Evolutionary conservation across 257 asterid genomes (phyloP), one percentile per base, ranked within the genome.

Genomic region (Linaria vulgaris): DNA sequence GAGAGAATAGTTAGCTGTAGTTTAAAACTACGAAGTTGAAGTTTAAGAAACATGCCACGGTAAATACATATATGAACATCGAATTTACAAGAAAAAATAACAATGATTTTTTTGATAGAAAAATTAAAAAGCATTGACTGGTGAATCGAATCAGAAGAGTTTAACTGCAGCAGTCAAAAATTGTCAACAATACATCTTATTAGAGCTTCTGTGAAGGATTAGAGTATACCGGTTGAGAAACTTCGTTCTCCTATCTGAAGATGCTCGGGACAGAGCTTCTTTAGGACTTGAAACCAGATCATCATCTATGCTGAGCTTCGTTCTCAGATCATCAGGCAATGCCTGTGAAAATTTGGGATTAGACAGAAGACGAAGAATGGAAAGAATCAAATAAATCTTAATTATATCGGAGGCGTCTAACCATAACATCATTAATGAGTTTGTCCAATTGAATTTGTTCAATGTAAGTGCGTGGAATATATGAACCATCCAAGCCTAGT

Each of bases 391-490:
- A 30, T 45, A 39, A 65, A 58, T 25, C 53, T 64, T 34, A 38
- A 48, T 20, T 7, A 22, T 47, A 54, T 56, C 59, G 64, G 53
- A 70, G 57, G 48, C 19, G 57, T 52, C 80, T 1, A 74, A 94
- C 99, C 99, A 94, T 90, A 41, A 94, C 96, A 71, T 94, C 99
- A 41, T 94, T 85, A 43, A 84, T 80, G 75, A 94, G 94, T 79
- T 94, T 94, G 78, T 94, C 99, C 87, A 94, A 63, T 41, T 94
- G 99, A 82, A 94, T 94, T 59, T 94, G 99, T 72, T 90, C 99
- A 27, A 94, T 94, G 79, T 94, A 94, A 63, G 99, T 90, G 61
- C 86, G 96, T 50, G 99, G 82, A 78, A 90, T 60, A 68, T 83
- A 94, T 52, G 96, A 85, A 69, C 95, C 96, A 70, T 87, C 97